Base-by-base conservation (phyloP, 2,329 filamentous ascomycete genomes). In the Cytospora mali region DNA sequence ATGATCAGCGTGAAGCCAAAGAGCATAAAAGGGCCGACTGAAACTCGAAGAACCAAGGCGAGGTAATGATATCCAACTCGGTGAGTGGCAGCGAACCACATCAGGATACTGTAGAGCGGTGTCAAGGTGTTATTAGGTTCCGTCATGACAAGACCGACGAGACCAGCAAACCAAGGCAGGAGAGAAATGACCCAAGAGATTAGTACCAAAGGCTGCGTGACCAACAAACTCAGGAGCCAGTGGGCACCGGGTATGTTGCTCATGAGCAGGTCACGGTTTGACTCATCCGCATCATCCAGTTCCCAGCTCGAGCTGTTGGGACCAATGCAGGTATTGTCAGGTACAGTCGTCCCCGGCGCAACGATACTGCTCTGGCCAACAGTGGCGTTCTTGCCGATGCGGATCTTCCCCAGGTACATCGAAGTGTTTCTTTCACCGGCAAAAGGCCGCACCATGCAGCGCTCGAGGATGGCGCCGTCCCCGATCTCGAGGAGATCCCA, bases 291-390 rank as follows among this genome's bases (percentile, higher is more conserved):
- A 64, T 60, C 57, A 25, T 76, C 69, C 27, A 79, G 71, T 67
- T 86, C 84, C 81, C 83, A 84, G 68, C 81, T 84, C 0, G 83
- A 85, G 0, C 82, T 84, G 70, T 84, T 85, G 9, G 81, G 77
- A 0, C 84, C 83, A 28, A 86, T 80, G 71, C 80, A 85, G 3
- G 79, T 79, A 62, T 79, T 74, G 6, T 79, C 75, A 0, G 82
- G 81, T 1, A 86, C 66, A 6, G 66, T 71, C 0, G 81, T 77
- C 1, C 83, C 83, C 1, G 84, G 77, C 0, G 83, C 80, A 3
- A 86, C 71, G 51, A 83, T 77, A 0, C 82, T 80, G 4, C 78
- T 75, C 3, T 79, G 67, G 6, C 83, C 82, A 5, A 85, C 73
- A 1, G 75, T 79, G 11, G 76, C 75, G 52, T 81, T 78, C 9